phyloP scores from a whole-genome alignment of 257 asterid genomes.

The Schizonepeta tenuifolia region DNA sequence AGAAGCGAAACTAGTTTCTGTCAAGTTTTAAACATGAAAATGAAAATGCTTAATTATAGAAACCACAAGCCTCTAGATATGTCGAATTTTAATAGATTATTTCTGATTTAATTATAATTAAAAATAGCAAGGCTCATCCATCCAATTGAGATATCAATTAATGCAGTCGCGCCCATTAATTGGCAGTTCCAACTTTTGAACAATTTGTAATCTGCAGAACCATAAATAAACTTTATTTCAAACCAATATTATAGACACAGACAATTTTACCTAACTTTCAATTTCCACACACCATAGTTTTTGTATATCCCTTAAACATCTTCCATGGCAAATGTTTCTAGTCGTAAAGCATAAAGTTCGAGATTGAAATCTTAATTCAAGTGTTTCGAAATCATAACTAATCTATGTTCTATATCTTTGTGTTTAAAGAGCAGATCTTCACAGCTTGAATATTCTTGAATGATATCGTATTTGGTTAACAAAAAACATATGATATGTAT shows the following conservation, averaged over 20 bases:
- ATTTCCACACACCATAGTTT: not conserved
- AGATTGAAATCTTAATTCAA: too few relatives aligned
- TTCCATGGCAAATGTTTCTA: not conserved
- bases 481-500: too few relatives aligned
- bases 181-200: not conserved
- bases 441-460: too few relatives aligned
- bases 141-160: not conserved
- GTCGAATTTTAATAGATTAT: too few relatives aligned
- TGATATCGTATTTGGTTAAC: too few relatives aligned
- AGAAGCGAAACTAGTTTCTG: too few relatives aligned
- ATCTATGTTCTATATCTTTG: too few relatives aligned
- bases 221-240: slow-evolving; percentile 15
- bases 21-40: too few relatives aligned
- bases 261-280: not conserved
- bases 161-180: slow-evolving; percentile 6
- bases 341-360: not conserved
- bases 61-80: too few relatives aligned
- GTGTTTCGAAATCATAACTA: not conserved
- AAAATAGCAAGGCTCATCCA: not conserved
- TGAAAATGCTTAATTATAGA: too few relatives aligned
- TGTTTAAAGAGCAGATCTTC: too few relatives aligned
- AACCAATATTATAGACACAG: not conserved
- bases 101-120: too few relatives aligned
- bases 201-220: not conserved
- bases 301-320: not conserved